These are phyloP conservation scores for Cordyceps fumosorosea DNA, from an alignment of 2,329 filamentous ascomycete genomes.

Conservation along the genomic window DNA sequence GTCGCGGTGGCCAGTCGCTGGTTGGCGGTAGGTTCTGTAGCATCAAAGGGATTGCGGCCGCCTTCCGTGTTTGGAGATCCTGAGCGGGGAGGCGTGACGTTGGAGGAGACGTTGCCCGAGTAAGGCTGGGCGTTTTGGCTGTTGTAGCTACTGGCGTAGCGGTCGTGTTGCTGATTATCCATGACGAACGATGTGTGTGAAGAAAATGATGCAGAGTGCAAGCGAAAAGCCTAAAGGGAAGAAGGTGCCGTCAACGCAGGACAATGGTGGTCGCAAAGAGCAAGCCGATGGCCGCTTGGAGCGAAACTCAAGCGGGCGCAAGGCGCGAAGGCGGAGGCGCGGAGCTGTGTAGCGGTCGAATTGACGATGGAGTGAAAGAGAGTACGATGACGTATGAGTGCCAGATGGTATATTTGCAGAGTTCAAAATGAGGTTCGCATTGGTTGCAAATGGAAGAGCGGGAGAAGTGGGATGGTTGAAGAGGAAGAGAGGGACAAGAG, in stretches of 20 bases:
- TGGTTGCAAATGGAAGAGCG: background rate
- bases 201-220: background rate
- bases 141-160: constrained; percentile 20
- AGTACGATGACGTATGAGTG: no score
- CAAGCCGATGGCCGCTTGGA: background rate
- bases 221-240: background rate
- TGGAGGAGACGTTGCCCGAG: constrained; percentile 32
- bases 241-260: background rate
- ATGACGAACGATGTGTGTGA: constrained; percentile 15
- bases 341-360: background rate
- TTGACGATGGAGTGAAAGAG: background rate
- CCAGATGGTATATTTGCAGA: background rate
- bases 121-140: constrained; percentile 18
- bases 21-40: constrained; percentile 30
- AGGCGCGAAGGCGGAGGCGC: background rate
- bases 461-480: background rate
- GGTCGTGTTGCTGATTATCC: constrained; percentile 22
- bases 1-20: constrained; percentile 21
- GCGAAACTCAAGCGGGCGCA: background rate
- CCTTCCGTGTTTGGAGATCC: constrained; percentile 37
- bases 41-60: constrained; percentile 34
- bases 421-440: background rate
- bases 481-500: background rate
- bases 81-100: constrained; percentile 33
- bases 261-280: background rate